These are phyloP conservation scores for Ophiostoma australiae DNA, from an alignment of 2,329 filamentous ascomycete genomes.

Conservation along the genomic window DNA sequence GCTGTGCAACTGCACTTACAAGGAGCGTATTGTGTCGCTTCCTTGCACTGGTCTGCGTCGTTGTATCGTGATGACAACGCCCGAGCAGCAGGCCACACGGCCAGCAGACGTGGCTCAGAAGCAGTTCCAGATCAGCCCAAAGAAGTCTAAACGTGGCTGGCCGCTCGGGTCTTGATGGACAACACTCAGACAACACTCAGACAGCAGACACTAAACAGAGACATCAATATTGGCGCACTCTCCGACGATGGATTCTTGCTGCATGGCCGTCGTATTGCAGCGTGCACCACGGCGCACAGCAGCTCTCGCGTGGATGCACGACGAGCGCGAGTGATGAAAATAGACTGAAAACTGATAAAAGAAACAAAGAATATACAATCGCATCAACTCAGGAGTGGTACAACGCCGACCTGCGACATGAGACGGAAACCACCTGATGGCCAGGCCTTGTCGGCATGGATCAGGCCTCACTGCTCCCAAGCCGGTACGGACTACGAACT, in stretches of 20 bases:
- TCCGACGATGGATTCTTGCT: slow-evolving; percentile 4
- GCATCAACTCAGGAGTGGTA: background rate
- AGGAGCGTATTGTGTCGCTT: too few relatives aligned
- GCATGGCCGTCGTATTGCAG: slow-evolving; percentile 20
- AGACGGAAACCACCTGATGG: background rate
- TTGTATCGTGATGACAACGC: background rate
- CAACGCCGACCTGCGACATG: background rate
- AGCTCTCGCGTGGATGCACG: slow-evolving; percentile 16
- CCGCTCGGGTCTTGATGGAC: background rate
- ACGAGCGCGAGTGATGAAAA: background rate
- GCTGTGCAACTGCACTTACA: background rate
- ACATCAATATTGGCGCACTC: background rate
- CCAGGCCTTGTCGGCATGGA: background rate
- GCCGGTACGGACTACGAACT: background rate
- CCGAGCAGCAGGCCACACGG: too few relatives aligned
- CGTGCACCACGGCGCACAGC: slow-evolving; percentile 16
- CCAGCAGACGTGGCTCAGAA: background rate
- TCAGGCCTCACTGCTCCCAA: background rate
- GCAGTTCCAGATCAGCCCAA: background rate
- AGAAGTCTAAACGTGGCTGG: background rate
- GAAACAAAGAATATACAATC: background rate
- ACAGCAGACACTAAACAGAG: background rate
- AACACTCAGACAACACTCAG: background rate
- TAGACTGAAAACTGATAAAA: background rate
- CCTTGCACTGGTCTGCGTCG: background rate